phyloP scores from a whole-genome alignment of 768 basidiomycete genomes.

The Terana coerulea region DNA sequence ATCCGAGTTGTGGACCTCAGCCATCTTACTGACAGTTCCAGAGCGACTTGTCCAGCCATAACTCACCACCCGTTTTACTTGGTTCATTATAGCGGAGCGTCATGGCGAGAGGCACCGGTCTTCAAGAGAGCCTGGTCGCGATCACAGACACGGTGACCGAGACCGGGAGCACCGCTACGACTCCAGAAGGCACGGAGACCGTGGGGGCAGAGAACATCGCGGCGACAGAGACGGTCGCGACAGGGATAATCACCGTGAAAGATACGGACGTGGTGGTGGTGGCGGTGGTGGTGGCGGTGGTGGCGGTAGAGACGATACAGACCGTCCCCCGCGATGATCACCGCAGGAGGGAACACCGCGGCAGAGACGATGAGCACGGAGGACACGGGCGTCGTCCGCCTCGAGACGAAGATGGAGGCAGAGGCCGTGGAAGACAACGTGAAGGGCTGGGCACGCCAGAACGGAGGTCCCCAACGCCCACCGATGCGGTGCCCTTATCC shows the following conservation, averaged over 20 bases:
- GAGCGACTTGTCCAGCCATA: constrained; percentile 16
- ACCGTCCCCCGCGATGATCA: constrained; percentile 37
- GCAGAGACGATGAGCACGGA: constrained; percentile 35
- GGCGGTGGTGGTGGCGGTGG: constrained; percentile 15
- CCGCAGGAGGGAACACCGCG: constrained; percentile 29
- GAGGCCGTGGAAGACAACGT: constrained; percentile 50
- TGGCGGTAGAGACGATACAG: constrained; percentile 18
- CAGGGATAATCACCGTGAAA: constrained; percentile 16
- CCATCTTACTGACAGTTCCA: constrained; percentile 33
- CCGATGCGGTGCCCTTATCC: constrained; percentile 73
- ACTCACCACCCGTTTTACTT: constrained; percentile 29
- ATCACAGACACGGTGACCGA: constrained; percentile 26
- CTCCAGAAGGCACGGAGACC: constrained; percentile 12
- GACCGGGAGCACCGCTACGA: constrained; percentile 27
- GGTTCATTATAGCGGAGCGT: constrained; percentile 51
- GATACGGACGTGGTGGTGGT: constrained; percentile 23
- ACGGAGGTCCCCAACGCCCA: constrained; percentile 86
- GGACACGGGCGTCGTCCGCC: constrained; percentile 22
- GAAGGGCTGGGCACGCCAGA: constrained; percentile 66
- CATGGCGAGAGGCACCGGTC: constrained; percentile 46
- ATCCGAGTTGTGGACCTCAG: constrained; percentile 10
- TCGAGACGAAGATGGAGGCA: constrained; percentile 37
- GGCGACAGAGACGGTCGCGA: constrained; percentile 16
- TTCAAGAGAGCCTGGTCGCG: constrained; percentile 28
- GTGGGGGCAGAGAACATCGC: constrained; percentile 28